A percentile compares a stretch with the other conserved stretches of the same genome.
Evolutionary conservation across 495 filamentous ascomycete genomes (phyloP).

Genomic region (Xylaria sp.): DNA sequence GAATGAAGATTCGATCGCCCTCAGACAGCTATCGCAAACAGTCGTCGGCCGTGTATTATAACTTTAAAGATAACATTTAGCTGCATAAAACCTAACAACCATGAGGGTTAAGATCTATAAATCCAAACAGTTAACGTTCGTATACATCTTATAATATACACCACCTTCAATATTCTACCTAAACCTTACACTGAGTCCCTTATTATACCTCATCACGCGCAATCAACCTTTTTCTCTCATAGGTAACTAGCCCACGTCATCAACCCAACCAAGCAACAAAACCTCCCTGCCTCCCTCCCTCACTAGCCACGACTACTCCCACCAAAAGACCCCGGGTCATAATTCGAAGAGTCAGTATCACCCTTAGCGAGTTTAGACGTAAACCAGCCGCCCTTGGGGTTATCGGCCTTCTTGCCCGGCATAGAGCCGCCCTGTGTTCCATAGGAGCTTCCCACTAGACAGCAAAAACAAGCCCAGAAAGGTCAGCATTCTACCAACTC

Average conservation of each 20-base stretch:
- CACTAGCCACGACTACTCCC: constrained; percentile 26
- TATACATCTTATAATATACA: neutral
- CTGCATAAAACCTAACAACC: no score
- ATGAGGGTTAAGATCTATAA: no score
- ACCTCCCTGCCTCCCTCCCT: neutral
- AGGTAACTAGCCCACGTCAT: neutral
- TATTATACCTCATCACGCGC: neutral
- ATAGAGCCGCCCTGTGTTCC: constrained; percentile 18
- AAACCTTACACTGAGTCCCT: neutral
- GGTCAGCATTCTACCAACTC: neutral
- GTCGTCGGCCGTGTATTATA: no score
- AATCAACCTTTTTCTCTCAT: no score
- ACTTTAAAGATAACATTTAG: no score
- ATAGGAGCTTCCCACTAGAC: constrained; percentile 2
- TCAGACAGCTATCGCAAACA: no score
- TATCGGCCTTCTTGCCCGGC: constrained; percentile 7
- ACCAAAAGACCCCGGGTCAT: constrained; percentile 5
- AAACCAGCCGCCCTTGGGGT: constrained; percentile 16
- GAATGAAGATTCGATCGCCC: no score
- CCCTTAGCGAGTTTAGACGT: constrained; percentile 8
- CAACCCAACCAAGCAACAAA: no score
- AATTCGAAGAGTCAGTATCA: constrained; percentile 11
- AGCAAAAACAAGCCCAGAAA: no score
- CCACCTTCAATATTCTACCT: neutral
- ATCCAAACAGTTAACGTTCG: neutral